These are phyloP conservation scores for Eremochloa ophiuroides DNA, from an alignment of 176 grass and related monocot genomes.

Conservation along the genomic window DNA sequence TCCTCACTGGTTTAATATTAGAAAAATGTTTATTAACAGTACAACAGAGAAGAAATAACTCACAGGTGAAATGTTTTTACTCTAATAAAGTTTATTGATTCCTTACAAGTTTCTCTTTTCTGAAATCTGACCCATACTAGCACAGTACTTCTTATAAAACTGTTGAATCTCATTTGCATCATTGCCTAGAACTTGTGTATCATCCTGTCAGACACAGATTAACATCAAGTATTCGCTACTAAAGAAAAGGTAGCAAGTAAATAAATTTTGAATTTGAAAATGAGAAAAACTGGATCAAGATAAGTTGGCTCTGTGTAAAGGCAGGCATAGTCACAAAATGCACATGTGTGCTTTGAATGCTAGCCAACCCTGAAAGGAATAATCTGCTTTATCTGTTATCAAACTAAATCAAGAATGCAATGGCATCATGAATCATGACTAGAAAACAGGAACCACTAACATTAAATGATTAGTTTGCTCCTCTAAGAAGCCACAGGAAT, in stretches of 20 bases:
- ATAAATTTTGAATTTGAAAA: background rate
- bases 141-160: constrained; percentile 61
- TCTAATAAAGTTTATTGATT: background rate
- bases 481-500: background rate
- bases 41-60: background rate
- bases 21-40: constrained; percentile 19
- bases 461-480: background rate
- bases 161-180: constrained; percentile 57
- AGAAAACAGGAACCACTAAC: background rate
- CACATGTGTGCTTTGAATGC: background rate
- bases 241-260: background rate
- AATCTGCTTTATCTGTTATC: background rate
- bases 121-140: constrained; percentile 31
- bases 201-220: constrained; percentile 34
- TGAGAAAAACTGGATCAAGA: background rate
- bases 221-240: constrained; percentile 11
- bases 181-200: constrained; percentile 34
- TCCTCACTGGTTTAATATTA: constrained; percentile 46
- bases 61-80: constrained; percentile 8
- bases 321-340: constrained; percentile 7
- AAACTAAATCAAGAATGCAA: constrained; percentile 16
- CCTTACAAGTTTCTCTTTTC: constrained; percentile 61
- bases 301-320: constrained; percentile 4
- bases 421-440: background rate
- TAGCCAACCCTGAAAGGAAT: background rate